Base-by-base conservation (phyloP, 208 protist genomes). In the Leishmania major region DNA sequence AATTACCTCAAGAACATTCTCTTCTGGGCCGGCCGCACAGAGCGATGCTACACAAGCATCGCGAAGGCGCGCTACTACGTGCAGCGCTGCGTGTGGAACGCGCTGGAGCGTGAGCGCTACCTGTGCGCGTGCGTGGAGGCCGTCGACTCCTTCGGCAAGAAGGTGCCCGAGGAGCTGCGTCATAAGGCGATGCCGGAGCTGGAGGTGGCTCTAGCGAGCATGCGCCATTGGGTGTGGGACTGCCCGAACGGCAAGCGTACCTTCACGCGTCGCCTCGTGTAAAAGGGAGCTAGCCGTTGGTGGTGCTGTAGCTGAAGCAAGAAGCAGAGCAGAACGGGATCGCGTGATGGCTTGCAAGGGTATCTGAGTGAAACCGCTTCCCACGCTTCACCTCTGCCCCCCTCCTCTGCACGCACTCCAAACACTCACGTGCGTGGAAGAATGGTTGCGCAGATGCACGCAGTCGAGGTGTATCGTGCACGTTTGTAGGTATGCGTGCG, bases 171-270 rank as follows among this genome's bases (percentile, higher is more conserved):
- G 78, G 93, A 98, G 85, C 93, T 96, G 80, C 86, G 88, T 47
- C 72, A 83, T 37, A 98, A 98, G 88, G 90, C 89, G 49, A 90
- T 96, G 87, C 85, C 83, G 70, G 93, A 98, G 87, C 88, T 98
- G 69, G 86, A 97, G 80, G 85, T 94, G 57, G 84, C 93, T 45
- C 87, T 98, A 35, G 86, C 90, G 51, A 94, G 91, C 83, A 89
- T 98, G 86, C 95, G 95, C 74, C 95, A 98, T 88, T 98, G 95
- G 95, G 87, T 96, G 57, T 95, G 86, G 84, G 95, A 96, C 83
- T 96, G 92, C 83, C 95, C 95, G n/a, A 97, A 97, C 77, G 93
- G 86, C 72, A 98, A 98, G 90, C 87, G 92, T 67, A 95, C 90
- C 67, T 98, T 93, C 82, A 92, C 88, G 40, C 90, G 92, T 25